Evolutionary conservation across 1,139 yeast genomes (phyloP).

Genomic region (Geotrichum histeridarum): DNA sequence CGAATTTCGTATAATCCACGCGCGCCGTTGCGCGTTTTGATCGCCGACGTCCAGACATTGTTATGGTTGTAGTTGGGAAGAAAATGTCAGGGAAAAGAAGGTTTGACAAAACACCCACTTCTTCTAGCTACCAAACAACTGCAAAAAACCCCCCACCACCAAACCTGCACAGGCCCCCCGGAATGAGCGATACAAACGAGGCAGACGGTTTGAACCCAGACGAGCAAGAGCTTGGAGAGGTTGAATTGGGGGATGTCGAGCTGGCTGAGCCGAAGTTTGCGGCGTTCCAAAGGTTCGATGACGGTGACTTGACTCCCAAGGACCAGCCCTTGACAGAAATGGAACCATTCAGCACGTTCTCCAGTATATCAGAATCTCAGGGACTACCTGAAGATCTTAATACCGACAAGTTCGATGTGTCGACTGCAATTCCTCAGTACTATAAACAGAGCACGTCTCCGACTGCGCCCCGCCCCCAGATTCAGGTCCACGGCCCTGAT

Average conservation of each 20-base stretch:
- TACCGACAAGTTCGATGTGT: background rate
- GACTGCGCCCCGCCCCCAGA: background rate
- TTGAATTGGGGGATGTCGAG: background rate
- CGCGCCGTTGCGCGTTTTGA: slow-evolving; percentile 22
- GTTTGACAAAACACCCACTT: background rate
- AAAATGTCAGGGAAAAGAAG: background rate
- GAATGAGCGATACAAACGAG: background rate
- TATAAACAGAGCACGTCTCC: slow-evolving; percentile 2
- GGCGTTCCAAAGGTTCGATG: background rate
- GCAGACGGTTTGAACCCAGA: too few relatives aligned
- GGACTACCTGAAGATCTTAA: background rate
- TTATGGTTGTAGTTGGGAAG: slow-evolving; percentile 5
- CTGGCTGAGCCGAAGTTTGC: background rate
- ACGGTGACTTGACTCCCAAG: background rate
- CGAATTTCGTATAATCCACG: slow-evolving; percentile 27
- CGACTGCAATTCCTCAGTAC: slow-evolving; percentile 14
- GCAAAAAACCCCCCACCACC: background rate
- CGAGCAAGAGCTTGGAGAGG: too few relatives aligned
- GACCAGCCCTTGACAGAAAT: background rate
- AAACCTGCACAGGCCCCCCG: background rate
- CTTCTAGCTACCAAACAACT: background rate
- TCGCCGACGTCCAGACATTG: slow-evolving; percentile 16
- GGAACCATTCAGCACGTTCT: slow-evolving; percentile 14
- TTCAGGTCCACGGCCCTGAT: background rate
- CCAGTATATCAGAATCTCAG: slow-evolving; percentile 16